These are phyloP conservation scores for Geoglossum cookeanum DNA, from an alignment of 2,329 filamentous ascomycete species.

Conservation along the genomic window DNA sequence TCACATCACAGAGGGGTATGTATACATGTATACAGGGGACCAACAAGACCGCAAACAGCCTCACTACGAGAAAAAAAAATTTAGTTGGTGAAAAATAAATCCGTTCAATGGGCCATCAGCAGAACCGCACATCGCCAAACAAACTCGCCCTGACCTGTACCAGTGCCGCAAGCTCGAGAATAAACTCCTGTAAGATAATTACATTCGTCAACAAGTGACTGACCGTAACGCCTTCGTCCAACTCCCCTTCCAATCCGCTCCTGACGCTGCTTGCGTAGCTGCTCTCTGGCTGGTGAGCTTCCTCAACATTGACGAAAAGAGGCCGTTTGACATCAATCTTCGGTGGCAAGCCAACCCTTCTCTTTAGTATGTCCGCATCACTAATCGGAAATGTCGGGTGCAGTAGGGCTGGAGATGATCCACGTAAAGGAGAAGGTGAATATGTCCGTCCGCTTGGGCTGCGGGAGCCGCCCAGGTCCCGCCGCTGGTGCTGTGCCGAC, in stretches of 20 bases:
- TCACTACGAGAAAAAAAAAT: no score
- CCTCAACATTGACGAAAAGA: slow-evolving; percentile 5
- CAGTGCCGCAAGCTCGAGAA: slow-evolving; percentile 56
- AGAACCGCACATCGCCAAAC: slow-evolving; percentile 34
- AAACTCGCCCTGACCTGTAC: slow-evolving; percentile 56
- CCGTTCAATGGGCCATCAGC: not conserved
- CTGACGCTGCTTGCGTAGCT: slow-evolving; percentile 5
- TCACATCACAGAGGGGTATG: no score
- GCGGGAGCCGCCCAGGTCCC: slow-evolving; percentile 7
- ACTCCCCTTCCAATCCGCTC: not conserved
- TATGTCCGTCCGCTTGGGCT: slow-evolving; percentile 5
- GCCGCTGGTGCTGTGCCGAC: slow-evolving; percentile 3
- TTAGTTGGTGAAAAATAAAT: no score
- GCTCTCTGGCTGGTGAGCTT: slow-evolving; percentile 8
- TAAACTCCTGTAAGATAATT: slow-evolving; percentile 60
- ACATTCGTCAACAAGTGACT: slow-evolving; percentile 66
- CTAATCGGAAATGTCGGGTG: slow-evolving; percentile 4
- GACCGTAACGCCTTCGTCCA: slow-evolving; percentile 34
- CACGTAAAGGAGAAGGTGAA: slow-evolving; percentile 11
- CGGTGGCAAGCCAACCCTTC: slow-evolving; percentile 5
- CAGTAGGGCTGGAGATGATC: not conserved
- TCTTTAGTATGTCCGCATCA: slow-evolving; percentile 6
- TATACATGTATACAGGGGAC: no score
- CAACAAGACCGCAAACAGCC: no score
- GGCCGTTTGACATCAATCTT: not conserved